Percentiles rank a stretch among this genome's conserved stretches.
These are phyloP conservation scores for Chrysanthemum seticuspe DNA, from an alignment of 129 eudicot genomes.

Conservation along the genomic window DNA sequence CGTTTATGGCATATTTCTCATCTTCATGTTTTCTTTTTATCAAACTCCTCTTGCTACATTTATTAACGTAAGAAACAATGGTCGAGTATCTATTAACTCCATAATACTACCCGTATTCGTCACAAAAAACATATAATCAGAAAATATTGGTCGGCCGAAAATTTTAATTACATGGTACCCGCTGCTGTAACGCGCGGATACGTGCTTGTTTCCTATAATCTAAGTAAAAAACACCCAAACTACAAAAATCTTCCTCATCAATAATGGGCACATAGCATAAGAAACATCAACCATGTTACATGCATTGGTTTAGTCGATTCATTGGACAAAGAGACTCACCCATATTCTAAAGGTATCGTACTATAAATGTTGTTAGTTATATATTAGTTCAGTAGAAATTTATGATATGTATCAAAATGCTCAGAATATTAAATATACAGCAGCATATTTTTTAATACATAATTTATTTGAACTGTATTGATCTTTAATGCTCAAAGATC, in stretches of 20 bases:
- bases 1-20: no score
- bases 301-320: neutral
- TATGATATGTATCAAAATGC: neutral
- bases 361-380: neutral
- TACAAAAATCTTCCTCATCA: neutral
- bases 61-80: no score
- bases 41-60: no score
- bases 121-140: no score
- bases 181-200: no score
- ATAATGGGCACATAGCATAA: slow-evolving; percentile 5
- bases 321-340: neutral
- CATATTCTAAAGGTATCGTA: slow-evolving; percentile 1
- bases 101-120: no score
- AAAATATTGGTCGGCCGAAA: no score
- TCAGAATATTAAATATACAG: neutral
- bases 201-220: no score
- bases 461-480: neutral
- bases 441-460: neutral
- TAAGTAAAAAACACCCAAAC: neutral
- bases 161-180: no score
- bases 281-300: slow-evolving; percentile 15
- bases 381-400: neutral
- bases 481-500: neutral
- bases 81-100: no score
- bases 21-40: no score